Evolutionary conservation across 257 asterid genomes (phyloP).

Genomic region (Henckelia pumila): DNA sequence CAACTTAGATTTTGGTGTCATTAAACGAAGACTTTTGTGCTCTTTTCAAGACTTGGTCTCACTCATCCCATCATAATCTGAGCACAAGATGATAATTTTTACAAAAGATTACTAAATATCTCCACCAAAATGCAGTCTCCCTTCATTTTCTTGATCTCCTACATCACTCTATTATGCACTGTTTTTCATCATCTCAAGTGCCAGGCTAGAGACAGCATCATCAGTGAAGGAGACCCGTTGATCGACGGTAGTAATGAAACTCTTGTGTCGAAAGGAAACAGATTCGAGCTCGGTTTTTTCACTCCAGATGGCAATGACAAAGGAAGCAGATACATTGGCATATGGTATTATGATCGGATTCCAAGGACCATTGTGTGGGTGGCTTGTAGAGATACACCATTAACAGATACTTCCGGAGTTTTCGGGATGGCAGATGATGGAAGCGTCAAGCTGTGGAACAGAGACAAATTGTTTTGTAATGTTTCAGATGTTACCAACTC

Average conservation of each 20-base stretch:
- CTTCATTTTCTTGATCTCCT: not conserved
- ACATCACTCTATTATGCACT: not conserved
- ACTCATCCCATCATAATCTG: no score
- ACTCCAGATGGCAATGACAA: slow-evolving; percentile 5
- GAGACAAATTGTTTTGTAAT: not conserved
- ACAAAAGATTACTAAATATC: no score
- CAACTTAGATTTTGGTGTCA: no score
- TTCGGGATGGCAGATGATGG: slow-evolving; percentile 35
- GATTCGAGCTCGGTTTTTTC: slow-evolving; percentile 46
- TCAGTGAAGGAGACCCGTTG: slow-evolving; percentile 10
- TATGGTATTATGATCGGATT: slow-evolving; percentile 34
- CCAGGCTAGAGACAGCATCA: slow-evolving; percentile 40
- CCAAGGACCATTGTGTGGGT: slow-evolving; percentile 47
- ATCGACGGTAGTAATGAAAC: slow-evolving; percentile 15
- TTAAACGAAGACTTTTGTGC: no score
- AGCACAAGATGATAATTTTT: no score
- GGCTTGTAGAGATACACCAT: slow-evolving; percentile 32
- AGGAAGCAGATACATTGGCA: slow-evolving; percentile 33
- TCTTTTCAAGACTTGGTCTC: no score
- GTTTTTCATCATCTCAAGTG: slow-evolving; percentile 4
- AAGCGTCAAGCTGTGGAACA: slow-evolving; percentile 24
- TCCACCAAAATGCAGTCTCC: slow-evolving; percentile 3
- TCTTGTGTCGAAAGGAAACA: slow-evolving; percentile 37
- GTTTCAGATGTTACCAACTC: not conserved
- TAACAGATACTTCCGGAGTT: not conserved